Percentiles rank a stretch among this genome's conserved stretches.
Evolutionary conservation across 2,329 filamentous ascomycete genomes (phyloP).

Genomic region (Alternaria sp.): DNA sequence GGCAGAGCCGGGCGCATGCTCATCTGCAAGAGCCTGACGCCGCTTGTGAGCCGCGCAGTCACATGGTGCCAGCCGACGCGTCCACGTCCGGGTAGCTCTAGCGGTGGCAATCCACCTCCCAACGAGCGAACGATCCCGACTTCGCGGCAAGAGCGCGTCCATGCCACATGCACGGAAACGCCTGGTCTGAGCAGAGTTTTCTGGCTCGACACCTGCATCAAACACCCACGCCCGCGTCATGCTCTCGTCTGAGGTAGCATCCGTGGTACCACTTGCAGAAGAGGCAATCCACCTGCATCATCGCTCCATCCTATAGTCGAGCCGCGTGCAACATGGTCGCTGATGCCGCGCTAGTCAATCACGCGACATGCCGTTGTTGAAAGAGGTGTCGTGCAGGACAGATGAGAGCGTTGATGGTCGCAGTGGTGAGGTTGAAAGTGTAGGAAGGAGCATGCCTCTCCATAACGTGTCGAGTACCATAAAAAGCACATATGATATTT

Average conservation of each 20-base stretch:
- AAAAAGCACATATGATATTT: neutral
- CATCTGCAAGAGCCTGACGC: slow-evolving; percentile 18
- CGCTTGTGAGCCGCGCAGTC: slow-evolving; percentile 26
- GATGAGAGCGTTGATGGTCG: neutral
- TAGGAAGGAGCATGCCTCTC: neutral
- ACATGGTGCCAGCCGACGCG: slow-evolving; percentile 25
- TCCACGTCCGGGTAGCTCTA: slow-evolving; percentile 14
- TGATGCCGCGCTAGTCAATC: neutral
- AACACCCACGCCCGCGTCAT: slow-evolving; percentile 2
- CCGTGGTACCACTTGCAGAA: neutral
- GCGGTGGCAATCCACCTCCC: slow-evolving; percentile 22
- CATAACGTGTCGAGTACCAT: neutral
- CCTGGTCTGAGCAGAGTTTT: slow-evolving; percentile 21
- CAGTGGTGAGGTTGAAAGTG: neutral
- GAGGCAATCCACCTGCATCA: neutral
- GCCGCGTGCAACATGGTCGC: neutral
- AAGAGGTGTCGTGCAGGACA: neutral
- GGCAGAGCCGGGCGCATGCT: slow-evolving; percentile 5
- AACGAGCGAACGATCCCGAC: slow-evolving; percentile 13
- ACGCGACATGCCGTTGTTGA: neutral
- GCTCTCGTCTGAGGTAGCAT: neutral
- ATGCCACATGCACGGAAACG: slow-evolving; percentile 20
- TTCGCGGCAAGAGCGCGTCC: slow-evolving; percentile 13
- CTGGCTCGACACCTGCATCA: slow-evolving; percentile 7
- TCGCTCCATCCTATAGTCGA: neutral